phyloP scores from a whole-genome alignment of 2,329 filamentous ascomycete species.

The Fusarium subtropicale region DNA sequence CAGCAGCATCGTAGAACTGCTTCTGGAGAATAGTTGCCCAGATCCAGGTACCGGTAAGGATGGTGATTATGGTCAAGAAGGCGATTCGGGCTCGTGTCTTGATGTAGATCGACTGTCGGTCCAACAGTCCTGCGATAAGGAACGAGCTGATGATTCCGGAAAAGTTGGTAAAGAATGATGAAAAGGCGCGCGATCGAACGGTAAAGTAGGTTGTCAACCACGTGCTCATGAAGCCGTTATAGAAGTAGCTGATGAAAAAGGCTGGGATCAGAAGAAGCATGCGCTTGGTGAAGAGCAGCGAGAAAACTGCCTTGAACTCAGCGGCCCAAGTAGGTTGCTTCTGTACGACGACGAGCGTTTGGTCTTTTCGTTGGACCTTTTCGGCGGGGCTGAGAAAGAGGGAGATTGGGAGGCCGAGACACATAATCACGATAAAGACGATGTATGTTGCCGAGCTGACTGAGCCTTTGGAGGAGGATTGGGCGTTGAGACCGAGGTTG shows the following conservation, averaged over 20 bases:
- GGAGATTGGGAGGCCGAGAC: slow-evolving; percentile 12
- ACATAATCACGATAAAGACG: slow-evolving; percentile 26
- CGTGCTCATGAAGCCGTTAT: slow-evolving; percentile 22
- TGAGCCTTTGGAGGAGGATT: slow-evolving; percentile 8
- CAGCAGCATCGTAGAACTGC: slow-evolving; percentile 26
- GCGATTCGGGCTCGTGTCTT: slow-evolving; percentile 33
- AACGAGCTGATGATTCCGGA: slow-evolving; percentile 21
- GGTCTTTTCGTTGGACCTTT: slow-evolving; percentile 19
- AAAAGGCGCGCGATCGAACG: slow-evolving; percentile 22
- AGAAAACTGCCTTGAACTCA: slow-evolving; percentile 29
- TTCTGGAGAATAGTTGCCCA: slow-evolving; percentile 36
- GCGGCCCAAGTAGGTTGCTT: slow-evolving; percentile 23
- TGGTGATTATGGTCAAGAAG: background rate
- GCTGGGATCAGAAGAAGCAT: slow-evolving; percentile 30
- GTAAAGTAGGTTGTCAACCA: slow-evolving; percentile 26
- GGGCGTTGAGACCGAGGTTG: slow-evolving; percentile 70
- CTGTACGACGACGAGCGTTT: slow-evolving; percentile 2
- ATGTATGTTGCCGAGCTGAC: slow-evolving; percentile 30
- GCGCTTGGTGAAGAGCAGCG: slow-evolving; percentile 14
- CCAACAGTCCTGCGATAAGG: slow-evolving; percentile 9
- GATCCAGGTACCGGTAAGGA: slow-evolving; percentile 29
- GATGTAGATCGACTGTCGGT: slow-evolving; percentile 35
- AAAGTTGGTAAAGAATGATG: slow-evolving; percentile 21
- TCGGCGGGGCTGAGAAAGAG: slow-evolving; percentile 7
- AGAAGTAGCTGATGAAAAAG: slow-evolving; percentile 27